These are phyloP conservation scores for Harrya chromipes DNA, from an alignment of 768 basidiomycete genomes.

Conservation along the genomic window DNA sequence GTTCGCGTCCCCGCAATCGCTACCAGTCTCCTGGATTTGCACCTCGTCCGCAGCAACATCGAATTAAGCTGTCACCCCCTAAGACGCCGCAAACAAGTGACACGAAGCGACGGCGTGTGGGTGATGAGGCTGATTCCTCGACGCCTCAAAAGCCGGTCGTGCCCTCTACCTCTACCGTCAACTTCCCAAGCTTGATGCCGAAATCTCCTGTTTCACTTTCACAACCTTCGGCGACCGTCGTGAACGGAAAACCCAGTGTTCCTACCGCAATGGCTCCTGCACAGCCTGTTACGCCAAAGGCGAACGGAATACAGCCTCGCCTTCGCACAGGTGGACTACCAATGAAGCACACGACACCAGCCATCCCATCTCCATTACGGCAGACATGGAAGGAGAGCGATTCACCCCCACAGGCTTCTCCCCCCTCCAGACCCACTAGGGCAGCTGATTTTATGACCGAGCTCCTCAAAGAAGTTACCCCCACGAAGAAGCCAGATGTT, in stretches of 20 bases:
- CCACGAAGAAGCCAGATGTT: conserved; percentile 61
- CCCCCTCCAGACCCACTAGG: conserved; percentile 46
- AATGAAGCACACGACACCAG: conserved; percentile 57
- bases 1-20: conserved; percentile 64
- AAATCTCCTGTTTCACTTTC: conserved; percentile 35
- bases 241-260: conserved; percentile 24
- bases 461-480: conserved; percentile 68
- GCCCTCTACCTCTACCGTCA: conserved; percentile 26
- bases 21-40: conserved; percentile 75
- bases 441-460: conserved; percentile 68
- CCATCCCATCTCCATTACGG: conserved; percentile 69
- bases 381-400: conserved; percentile 62
- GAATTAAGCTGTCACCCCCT: conserved; percentile 41
- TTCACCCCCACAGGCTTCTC: conserved; percentile 35
- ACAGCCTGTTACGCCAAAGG: conserved; percentile 25
- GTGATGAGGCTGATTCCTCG: conserved; percentile 39
- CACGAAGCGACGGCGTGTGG: conserved; percentile 61
- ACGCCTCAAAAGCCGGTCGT: conserved; percentile 32
- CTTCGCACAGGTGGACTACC: conserved; percentile 40
- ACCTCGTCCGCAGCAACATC: conserved; percentile 45
- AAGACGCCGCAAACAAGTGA: conserved; percentile 42
- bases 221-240: conserved; percentile 27
- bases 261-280: conserved; percentile 24
- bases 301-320: conserved; percentile 29
- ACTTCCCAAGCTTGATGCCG: conserved; percentile 23